Base-by-base conservation (phyloP, 2,329 filamentous ascomycete species). In the Monosporascus sp. region DNA sequence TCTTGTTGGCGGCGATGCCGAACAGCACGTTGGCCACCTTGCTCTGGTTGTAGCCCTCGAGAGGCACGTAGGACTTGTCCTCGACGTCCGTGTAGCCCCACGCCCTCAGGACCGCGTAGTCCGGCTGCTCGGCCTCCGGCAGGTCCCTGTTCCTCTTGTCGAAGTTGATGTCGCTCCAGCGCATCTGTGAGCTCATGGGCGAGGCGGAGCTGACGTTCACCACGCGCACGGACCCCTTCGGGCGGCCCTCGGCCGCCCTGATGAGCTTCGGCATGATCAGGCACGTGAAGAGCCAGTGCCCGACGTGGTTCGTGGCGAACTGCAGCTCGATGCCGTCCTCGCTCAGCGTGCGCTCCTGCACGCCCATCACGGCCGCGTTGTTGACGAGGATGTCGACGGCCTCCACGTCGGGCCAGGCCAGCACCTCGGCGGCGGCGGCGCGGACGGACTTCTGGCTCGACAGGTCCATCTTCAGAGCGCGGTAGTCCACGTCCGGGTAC, bases 281-380 rank as follows among this genome's bases (percentile, higher is more conserved):
- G 56, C 75, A 75, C 15, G 73, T 72, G 37, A 80, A 66, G 2
- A 79, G 65, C 48, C 74, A 79, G 58, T 77, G 77, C 0, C 70
- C 72, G 6, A 79, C 49, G 50, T 79, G 72, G 49, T 77, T 78
- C 2, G 70, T 71, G 0, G 68, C 73, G 48, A 79, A 73, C 52
- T 76, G 74, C 51, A 65, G 63, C 63, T 78, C 75, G 48, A 72
- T 65, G 1, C 75, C 75, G 3, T 77, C 73, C 3, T 63, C 57
- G 8, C 66, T 70, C n/a, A 68, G 56, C 2, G 62, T 65, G 41
- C 68, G 68, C 5, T 70, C 64, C 11, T 55, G 57, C n/a, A 68
- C 26, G 1, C 61, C 69, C 68, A 74, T 75, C 35, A 77, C 59
- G 14, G 68, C 75, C 0, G 76, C 76, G 50, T 74, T 78, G 56